Conservation (phyloP, 1,139 yeast genomes). For the Protomyces macrosporus region DNA sequence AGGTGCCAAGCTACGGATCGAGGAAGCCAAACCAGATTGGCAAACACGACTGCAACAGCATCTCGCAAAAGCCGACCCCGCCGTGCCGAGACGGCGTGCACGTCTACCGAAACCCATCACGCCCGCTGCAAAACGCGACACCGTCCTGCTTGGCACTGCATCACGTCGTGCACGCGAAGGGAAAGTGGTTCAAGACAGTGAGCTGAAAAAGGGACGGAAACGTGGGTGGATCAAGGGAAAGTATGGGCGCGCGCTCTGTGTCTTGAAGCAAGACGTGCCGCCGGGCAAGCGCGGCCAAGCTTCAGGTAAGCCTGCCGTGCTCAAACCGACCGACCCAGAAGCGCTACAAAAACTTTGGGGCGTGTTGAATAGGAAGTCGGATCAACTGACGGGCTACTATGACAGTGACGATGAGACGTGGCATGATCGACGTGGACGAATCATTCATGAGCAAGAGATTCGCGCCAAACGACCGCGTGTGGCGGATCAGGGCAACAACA, state of each 20-base stretch:
- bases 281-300: background rate
- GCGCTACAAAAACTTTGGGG: conserved; percentile 16
- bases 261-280: conserved; percentile 6
- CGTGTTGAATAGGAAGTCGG: background rate
- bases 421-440: conserved; percentile 20
- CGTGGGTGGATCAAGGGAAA: conserved; percentile 24
- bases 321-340: conserved; percentile 2
- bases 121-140: conserved; percentile 1
- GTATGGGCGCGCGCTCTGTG: conserved; percentile 13
- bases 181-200: conserved; percentile 4
- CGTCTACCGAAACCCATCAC: conserved; percentile 7
- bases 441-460: conserved; percentile 17
- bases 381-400: conserved; percentile 14
- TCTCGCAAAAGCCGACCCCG: background rate
- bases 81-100: conserved; percentile 6
- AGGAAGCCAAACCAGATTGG: conserved; percentile 20
- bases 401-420: conserved; percentile 20
- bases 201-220: conserved; percentile 10
- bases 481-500: background rate
- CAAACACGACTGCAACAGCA: background rate
- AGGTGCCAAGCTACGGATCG: conserved; percentile 17
- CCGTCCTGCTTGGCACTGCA: background rate
- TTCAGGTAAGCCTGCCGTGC: background rate
- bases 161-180: background rate
- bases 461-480: background rate